Conservation (phyloP, 768 basidiomycete genomes). For the Lactarius vividus region DNA sequence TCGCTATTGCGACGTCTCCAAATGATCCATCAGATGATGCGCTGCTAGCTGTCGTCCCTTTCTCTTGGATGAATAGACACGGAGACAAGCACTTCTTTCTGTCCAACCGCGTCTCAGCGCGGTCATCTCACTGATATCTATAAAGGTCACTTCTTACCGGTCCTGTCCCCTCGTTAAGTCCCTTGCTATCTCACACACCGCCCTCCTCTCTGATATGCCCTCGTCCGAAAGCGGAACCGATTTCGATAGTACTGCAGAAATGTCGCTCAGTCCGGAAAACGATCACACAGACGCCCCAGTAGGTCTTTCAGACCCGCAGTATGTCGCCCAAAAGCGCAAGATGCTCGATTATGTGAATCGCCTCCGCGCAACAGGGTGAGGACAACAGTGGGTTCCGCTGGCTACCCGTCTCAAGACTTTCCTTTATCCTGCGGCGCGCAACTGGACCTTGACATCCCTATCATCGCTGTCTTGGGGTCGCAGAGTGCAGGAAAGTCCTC, state of each 20-base stretch:
- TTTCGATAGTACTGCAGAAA: background rate
- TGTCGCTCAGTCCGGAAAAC: too few relatives aligned
- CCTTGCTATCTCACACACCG: background rate
- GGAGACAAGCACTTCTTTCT: too few relatives aligned
- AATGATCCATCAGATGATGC: background rate
- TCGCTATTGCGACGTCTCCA: background rate
- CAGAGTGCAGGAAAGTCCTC: conserved; percentile 79
- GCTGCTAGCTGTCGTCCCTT: background rate
- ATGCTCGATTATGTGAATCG: conserved; percentile 62
- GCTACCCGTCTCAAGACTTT: conserved; percentile 11
- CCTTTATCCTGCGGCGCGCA: conserved; percentile 47
- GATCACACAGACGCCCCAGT: conserved; percentile 34
- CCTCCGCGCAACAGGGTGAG: conserved; percentile 60
- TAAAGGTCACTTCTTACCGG: background rate
- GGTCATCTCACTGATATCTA: background rate
- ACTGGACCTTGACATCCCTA: conserved; percentile 67
- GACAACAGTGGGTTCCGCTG: conserved; percentile 4
- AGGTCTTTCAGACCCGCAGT: conserved; percentile 50
- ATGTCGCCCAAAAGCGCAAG: conserved; percentile 42
- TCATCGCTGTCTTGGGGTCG: conserved; percentile 68
- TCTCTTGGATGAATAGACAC: background rate
- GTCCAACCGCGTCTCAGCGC: background rate
- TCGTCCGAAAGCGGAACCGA: background rate
- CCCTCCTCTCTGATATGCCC: background rate
- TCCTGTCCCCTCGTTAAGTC: background rate